phyloP scores from a whole-genome alignment of 257 asterid species.

The Misopates orontium region DNA sequence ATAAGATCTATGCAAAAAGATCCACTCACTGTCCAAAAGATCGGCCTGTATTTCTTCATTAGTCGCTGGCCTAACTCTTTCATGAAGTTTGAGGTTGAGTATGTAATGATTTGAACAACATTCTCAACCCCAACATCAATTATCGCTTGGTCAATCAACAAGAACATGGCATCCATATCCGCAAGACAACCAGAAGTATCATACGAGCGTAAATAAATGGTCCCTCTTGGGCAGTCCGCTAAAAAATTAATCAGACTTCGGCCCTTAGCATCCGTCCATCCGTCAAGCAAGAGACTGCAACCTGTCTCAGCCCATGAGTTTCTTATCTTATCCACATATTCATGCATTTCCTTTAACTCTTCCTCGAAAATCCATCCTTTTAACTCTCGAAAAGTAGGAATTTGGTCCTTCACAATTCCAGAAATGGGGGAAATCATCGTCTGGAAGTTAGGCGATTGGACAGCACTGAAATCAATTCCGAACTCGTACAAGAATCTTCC shows the following conservation, averaged over 20 bases:
- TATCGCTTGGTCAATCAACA: conserved; percentile 32
- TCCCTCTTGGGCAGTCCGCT: conserved; percentile 56
- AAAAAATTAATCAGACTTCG: conserved; percentile 41
- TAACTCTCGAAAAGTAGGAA: conserved; percentile 52
- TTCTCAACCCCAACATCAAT: conserved; percentile 46
- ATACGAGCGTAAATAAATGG: conserved; percentile 43
- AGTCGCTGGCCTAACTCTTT: conserved; percentile 46
- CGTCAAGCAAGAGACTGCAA: conserved; percentile 64
- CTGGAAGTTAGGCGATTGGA: conserved; percentile 41
- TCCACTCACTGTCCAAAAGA: conserved; percentile 64
- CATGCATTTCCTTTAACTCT: conserved; percentile 38
- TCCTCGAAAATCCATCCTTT: conserved; percentile 60
- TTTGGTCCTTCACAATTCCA: background rate
- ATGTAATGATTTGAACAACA: conserved; percentile 53
- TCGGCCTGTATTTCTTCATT: conserved; percentile 31
- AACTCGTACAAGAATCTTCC: conserved; percentile 54
- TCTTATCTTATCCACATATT: conserved; percentile 30
- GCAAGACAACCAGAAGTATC: conserved; percentile 36
- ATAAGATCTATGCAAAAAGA: conserved; percentile 61
- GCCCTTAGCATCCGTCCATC: conserved; percentile 45
- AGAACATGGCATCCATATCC: conserved; percentile 35
- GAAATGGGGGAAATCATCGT: conserved; percentile 33
- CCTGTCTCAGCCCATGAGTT: conserved; percentile 54
- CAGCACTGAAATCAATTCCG: conserved; percentile 40
- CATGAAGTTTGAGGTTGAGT: conserved; percentile 49